Conservation (phyloP, 129 eudicot species). For the Flaveria linearis region DNA sequence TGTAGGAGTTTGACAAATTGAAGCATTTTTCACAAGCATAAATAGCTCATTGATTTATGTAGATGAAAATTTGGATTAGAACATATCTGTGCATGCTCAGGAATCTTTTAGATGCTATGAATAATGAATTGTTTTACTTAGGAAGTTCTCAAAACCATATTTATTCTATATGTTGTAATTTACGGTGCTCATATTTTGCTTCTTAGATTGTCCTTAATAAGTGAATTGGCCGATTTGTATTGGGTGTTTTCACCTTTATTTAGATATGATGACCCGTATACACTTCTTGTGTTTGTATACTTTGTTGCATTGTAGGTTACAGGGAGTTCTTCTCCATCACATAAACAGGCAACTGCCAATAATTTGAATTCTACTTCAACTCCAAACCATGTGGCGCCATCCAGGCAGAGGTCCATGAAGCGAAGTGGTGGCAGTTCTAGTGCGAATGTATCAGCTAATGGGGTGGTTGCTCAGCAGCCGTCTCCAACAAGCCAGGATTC, state of each 20-base stretch:
- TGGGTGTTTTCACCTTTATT: neutral
- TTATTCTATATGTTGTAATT: neutral
- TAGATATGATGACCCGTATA: constrained; percentile 10
- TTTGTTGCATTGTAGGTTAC: constrained; percentile 38
- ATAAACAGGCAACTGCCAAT: constrained; percentile 38
- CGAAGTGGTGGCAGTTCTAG: constrained; percentile 55
- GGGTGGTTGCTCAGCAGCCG: constrained; percentile 53
- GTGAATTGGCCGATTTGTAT: constrained; percentile 2
- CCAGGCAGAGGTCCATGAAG: constrained; percentile 60
- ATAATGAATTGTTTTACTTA: neutral
- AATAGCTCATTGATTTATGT: neutral
- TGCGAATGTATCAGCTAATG: constrained; percentile 49
- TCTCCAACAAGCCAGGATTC: constrained; percentile 39
- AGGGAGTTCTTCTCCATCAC: constrained; percentile 55
- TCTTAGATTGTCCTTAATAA: neutral
- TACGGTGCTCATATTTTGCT: neutral
- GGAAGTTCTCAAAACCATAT: neutral
- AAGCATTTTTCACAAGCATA: neutral
- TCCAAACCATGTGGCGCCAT: constrained; percentile 50
- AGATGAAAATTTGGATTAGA: constrained; percentile 17
- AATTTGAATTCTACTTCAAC: constrained; percentile 44
- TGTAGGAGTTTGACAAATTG: constrained; percentile 11
- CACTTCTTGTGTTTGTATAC: constrained; percentile 7
- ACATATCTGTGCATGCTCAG: neutral
- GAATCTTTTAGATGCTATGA: neutral